These are phyloP conservation scores for Microthlaspi erraticum DNA, from an alignment of 345 rosid species.

Conservation along the genomic window DNA sequence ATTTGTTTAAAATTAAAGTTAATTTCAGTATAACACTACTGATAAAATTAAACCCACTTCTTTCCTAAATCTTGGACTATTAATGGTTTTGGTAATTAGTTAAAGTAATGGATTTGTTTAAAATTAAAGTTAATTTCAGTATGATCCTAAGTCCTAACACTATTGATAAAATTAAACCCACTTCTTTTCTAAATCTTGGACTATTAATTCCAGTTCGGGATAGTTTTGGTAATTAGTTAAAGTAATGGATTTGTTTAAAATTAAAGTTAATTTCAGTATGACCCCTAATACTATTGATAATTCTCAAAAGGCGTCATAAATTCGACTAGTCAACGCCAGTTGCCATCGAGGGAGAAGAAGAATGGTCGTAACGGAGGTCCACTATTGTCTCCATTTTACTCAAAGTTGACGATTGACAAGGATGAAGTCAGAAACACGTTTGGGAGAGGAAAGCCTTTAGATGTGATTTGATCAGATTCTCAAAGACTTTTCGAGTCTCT, in stretches of 20 bases:
- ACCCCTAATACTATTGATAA: background rate
- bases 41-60: background rate
- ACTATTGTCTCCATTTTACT: no score
- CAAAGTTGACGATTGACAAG: conserved; percentile 29
- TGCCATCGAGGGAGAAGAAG: background rate
- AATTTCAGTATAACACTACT: no score
- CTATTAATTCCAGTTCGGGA: background rate
- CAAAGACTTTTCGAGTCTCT: conserved; percentile 26
- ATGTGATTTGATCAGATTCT: conserved; percentile 34
- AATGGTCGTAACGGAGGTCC: background rate
- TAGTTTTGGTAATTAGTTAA: conserved; percentile 6
- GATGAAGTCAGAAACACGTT: conserved; percentile 32
- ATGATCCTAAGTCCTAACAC: no score
- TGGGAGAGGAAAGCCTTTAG: background rate
- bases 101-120: background rate
- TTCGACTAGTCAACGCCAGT: conserved; percentile 42
- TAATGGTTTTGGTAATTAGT: background rate
- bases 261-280: background rate
- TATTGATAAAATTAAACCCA: no score
- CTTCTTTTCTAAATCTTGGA: background rate
- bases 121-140: no score
- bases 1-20: background rate
- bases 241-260: background rate
- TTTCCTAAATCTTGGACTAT: background rate
- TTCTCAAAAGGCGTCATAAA: background rate